These are phyloP conservation scores for Apiospora kogelbergensis DNA, from an alignment of 2,329 filamentous ascomycete species.

Conservation along the genomic window DNA sequence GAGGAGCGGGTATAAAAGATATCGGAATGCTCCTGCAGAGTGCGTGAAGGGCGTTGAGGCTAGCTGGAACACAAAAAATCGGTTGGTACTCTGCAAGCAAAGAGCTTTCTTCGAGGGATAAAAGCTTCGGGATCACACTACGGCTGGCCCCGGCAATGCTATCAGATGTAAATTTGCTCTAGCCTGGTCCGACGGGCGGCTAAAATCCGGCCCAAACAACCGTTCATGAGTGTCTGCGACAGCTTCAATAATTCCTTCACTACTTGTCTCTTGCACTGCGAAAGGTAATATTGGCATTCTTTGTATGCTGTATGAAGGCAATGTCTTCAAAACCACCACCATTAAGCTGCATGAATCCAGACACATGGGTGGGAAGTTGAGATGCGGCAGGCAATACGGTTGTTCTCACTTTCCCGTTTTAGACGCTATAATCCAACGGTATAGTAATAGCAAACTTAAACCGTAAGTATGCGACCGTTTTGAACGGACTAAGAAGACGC, in stretches of 20 bases:
- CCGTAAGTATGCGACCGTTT: not conserved
- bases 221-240: not conserved
- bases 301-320: not conserved
- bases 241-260: not conserved
- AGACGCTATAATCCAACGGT: not conserved
- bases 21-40: constrained; percentile 13
- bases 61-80: not conserved
- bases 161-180: constrained; percentile 7
- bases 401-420: not conserved
- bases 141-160: constrained; percentile 3
- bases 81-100: not conserved
- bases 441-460: not conserved
- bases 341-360: not conserved
- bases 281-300: not conserved
- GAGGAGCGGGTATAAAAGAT: constrained; percentile 17
- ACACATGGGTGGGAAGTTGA: not conserved
- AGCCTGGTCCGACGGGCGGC: not conserved
- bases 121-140: not conserved
- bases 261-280: not conserved
- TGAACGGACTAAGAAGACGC: not conserved
- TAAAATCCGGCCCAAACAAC: not conserved
- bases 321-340: not conserved
- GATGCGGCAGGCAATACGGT: not conserved
- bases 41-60: constrained; percentile 5
- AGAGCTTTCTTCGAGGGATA: constrained; percentile 6